phyloP scores from a whole-genome alignment of 345 rosid genomes.

The Reutealis trisperma region DNA sequence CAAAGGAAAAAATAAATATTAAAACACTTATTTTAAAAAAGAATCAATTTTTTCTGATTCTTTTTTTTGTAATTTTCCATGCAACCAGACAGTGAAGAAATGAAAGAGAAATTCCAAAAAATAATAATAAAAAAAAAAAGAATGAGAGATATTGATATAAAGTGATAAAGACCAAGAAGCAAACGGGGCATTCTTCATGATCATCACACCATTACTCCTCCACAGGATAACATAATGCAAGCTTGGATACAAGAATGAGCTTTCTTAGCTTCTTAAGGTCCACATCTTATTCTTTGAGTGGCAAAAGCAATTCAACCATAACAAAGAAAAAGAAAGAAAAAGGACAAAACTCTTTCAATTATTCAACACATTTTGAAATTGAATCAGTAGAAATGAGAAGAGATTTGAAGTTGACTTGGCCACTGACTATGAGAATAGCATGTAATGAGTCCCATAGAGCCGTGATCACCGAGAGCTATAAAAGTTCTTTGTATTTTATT shows the following conservation, averaged over 20 bases:
- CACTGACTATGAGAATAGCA: slow-evolving; percentile 96
- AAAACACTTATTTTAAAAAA: not conserved
- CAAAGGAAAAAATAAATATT: slow-evolving; percentile 4
- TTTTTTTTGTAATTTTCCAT: not conserved
- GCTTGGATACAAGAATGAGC: slow-evolving; percentile 91
- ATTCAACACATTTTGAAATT: not conserved
- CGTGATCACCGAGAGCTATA: slow-evolving; percentile 97
- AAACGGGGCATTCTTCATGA: slow-evolving; percentile 95
- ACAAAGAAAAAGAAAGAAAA: not conserved
- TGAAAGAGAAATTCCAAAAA: not conserved
- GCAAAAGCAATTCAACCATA: not conserved
- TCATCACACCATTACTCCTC: slow-evolving; percentile 73
- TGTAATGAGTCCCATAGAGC: slow-evolving; percentile 98
- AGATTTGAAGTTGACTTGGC: slow-evolving; percentile 60
- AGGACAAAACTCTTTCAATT: not conserved
- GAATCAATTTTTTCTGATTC: not conserved
- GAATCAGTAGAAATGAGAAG: not conserved
- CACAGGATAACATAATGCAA: slow-evolving; percentile 97
- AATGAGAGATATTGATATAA: not conserved
- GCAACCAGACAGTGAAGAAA: not conserved
- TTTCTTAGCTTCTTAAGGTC: slow-evolving; percentile 92
- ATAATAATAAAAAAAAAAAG: not conserved
- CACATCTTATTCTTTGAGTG: slow-evolving; percentile 50
- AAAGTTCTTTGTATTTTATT: slow-evolving; percentile 99
- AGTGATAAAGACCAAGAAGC: slow-evolving; percentile 75